Evolutionary conservation across 2,329 filamentous ascomycete species (phyloP).

Genomic region (Sporothrix sp.): DNA sequence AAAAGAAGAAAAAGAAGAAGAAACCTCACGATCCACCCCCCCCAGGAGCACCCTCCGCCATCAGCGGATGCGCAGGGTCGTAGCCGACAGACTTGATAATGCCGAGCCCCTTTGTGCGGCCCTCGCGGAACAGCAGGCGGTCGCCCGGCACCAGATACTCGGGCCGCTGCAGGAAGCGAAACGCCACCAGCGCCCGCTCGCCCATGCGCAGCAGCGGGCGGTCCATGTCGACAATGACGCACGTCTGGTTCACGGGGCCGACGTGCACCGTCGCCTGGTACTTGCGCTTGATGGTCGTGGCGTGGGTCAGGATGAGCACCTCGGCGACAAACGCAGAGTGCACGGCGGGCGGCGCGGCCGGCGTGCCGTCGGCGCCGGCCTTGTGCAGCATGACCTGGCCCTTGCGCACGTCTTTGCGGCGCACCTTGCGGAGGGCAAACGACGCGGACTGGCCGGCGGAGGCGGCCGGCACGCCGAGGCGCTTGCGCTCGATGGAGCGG

Average conservation of each 20-base stretch:
- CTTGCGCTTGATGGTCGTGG: slow-evolving; percentile 91
- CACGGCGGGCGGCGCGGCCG: slow-evolving; percentile 47
- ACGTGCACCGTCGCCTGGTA: slow-evolving; percentile 99
- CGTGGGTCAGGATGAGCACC: slow-evolving; percentile 88
- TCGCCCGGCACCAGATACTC: slow-evolving; percentile 88
- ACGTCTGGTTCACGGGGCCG: slow-evolving; percentile 88
- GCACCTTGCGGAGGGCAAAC: slow-evolving; percentile 79
- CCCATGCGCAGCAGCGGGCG: slow-evolving; percentile 91
- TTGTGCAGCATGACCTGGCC: slow-evolving; percentile 95
- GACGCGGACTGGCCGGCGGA: slow-evolving; percentile 88
- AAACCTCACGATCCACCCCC: no score
- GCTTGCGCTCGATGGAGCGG: slow-evolving; percentile 87
- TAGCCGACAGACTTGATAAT: slow-evolving; percentile 91
- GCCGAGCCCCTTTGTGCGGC: slow-evolving; percentile 85
- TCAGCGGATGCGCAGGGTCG: slow-evolving; percentile 49
- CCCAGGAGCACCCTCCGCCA: no score
- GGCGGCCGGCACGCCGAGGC: slow-evolving; percentile 77
- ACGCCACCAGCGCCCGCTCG: slow-evolving; percentile 87
- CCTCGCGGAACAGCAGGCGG: slow-evolving; percentile 84
- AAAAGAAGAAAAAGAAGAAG: no score
- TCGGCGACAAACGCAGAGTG: slow-evolving; percentile 70
- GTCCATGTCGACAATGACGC: slow-evolving; percentile 94
- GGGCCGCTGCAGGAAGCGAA: slow-evolving; percentile 86
- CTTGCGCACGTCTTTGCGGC: slow-evolving; percentile 87
- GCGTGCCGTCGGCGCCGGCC: slow-evolving; percentile 48